Conservation (phyloP, 345 rosid species). For the Gossypium bickii region DNA sequence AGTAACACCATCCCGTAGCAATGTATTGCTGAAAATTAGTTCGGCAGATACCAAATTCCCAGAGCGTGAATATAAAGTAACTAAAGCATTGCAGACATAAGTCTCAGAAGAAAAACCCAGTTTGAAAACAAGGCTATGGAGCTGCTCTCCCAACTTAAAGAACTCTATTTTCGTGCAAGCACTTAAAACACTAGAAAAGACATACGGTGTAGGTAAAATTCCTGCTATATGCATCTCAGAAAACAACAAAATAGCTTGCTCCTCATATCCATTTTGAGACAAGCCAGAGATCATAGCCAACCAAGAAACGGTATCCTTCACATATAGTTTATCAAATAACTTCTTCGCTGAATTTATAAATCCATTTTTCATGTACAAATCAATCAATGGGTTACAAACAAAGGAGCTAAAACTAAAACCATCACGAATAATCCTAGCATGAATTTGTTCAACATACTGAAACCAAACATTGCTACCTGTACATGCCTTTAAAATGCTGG, state of each 20-base stretch:
- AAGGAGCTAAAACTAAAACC: constrained; percentile 44
- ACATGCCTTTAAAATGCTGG: constrained; percentile 45
- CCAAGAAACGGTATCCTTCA: constrained; percentile 75
- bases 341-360: constrained; percentile 40
- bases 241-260: constrained; percentile 56
- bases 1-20: constrained; percentile 59
- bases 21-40: constrained; percentile 58
- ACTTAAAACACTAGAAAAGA: constrained; percentile 75
- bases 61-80: constrained; percentile 61
- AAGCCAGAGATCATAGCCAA: constrained; percentile 76
- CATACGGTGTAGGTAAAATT: constrained; percentile 61
- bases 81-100: constrained; percentile 78
- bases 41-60: constrained; percentile 59
- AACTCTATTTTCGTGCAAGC: constrained; percentile 59
- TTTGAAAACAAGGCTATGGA: constrained; percentile 67
- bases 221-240: constrained; percentile 51
- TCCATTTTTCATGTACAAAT: constrained; percentile 63
- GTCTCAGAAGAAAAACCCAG: constrained; percentile 65
- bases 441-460: constrained; percentile 49
- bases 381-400: constrained; percentile 66
- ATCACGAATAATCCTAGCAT: constrained; percentile 52
- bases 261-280: constrained; percentile 58
- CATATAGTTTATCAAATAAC: constrained; percentile 49
- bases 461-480: constrained; percentile 29
- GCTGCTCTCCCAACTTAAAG: constrained; percentile 58